Evolutionary conservation across 768 basidiomycete species (phyloP).

Genomic region (Gymnopilus junonius): DNA sequence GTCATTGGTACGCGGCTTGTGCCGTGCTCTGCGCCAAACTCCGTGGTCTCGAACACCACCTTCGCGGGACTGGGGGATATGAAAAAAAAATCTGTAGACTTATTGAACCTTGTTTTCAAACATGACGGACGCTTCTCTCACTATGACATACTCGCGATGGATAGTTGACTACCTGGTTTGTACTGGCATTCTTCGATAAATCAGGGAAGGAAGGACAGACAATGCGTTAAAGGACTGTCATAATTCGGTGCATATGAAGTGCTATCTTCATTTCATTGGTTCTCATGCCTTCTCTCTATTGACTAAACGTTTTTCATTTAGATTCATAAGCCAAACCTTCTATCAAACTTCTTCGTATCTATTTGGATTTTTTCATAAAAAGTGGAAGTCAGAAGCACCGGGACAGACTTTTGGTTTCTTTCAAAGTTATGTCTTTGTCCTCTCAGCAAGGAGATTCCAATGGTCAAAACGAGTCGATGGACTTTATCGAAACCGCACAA

Average conservation of each 20-base stretch:
- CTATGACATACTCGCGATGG: constrained; percentile 5
- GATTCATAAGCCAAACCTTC: constrained; percentile 22
- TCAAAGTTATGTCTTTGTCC: constrained; percentile 12
- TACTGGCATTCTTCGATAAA: constrained; percentile 15
- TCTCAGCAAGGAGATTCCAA: constrained; percentile 9
- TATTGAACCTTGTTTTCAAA: constrained; percentile 8
- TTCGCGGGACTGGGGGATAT: constrained; percentile 9
- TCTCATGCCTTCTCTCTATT: constrained; percentile 19
- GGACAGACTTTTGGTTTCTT: background rate
- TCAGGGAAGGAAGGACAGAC: constrained; percentile 10
- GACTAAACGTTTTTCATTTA: constrained; percentile 15
- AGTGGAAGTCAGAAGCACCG: background rate
- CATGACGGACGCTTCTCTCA: constrained; percentile 9
- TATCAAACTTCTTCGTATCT: constrained; percentile 9
- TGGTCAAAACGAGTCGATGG: constrained; percentile 18
- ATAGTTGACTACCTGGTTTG: constrained; percentile 15
- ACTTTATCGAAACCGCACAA: constrained; percentile 26
- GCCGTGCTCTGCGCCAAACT: constrained; percentile 30
- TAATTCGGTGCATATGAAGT: constrained; percentile 7
- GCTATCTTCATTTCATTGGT: constrained; percentile 15
- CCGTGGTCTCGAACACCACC: constrained; percentile 21
- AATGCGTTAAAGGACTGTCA: background rate
- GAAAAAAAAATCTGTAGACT: constrained; percentile 3
- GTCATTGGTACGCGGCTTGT: constrained; percentile 24
- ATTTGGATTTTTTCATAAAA: constrained; percentile 15